A percentile compares a stretch with the other conserved stretches of the same genome.
Evolutionary conservation across 306 rosid species (phyloP).

Genomic region (Sicyos baderoa): DNA sequence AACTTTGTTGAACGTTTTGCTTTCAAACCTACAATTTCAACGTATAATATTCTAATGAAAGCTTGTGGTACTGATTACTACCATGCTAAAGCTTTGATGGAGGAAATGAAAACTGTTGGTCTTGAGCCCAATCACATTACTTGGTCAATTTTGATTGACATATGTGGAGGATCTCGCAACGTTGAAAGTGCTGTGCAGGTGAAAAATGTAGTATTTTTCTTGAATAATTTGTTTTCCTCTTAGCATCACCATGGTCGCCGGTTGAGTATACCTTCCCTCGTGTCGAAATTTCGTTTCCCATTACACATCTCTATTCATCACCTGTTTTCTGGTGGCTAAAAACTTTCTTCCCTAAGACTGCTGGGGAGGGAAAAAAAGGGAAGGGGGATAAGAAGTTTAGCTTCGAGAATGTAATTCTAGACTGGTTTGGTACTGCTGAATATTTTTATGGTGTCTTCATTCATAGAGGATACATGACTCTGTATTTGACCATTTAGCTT

Average conservation of each 20-base stretch:
- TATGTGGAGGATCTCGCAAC: slow-evolving; percentile 54
- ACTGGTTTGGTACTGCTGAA: neutral
- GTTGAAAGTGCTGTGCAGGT: slow-evolving; percentile 78
- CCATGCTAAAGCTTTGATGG: slow-evolving; percentile 70
- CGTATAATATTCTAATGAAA: slow-evolving; percentile 84
- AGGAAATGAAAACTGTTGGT: slow-evolving; percentile 64
- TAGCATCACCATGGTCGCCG: neutral
- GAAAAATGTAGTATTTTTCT: slow-evolving; percentile 9
- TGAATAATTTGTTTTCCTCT: neutral
- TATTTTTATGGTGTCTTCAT: neutral
- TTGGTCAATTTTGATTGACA: slow-evolving; percentile 82
- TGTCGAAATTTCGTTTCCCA: neutral
- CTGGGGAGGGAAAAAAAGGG: neutral
- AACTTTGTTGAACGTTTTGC: slow-evolving; percentile 47
- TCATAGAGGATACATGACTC: neutral
- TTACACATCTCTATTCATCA: neutral
- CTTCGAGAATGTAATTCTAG: neutral
- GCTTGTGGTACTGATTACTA: slow-evolving; percentile 88
- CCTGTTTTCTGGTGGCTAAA: neutral
- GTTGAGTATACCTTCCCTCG: neutral
- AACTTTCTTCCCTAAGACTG: neutral
- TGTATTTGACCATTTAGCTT: neutral
- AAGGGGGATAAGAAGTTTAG: neutral
- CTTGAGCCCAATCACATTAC: slow-evolving; percentile 77
- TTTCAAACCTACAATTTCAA: slow-evolving; percentile 64